Percentiles rank a stretch among this genome's conserved stretches.
Conservation (phyloP, 2,329 filamentous ascomycete genomes). For the Albifimbria verrucaria region DNA sequence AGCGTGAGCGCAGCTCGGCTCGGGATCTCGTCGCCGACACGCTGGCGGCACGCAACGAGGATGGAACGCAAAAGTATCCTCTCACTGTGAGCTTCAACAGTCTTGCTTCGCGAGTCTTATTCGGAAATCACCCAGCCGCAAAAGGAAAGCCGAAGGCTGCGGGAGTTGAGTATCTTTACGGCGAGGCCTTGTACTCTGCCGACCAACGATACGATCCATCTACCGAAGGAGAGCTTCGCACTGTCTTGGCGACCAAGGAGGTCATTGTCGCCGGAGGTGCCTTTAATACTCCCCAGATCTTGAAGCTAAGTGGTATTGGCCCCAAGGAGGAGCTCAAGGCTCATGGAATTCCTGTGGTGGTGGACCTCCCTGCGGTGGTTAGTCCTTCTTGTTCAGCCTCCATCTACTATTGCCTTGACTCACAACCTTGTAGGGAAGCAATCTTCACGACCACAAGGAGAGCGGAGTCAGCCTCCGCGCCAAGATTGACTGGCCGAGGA, state of each 20-base stretch:
- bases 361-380: slow-evolving; percentile 43
- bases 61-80: slow-evolving; percentile 28
- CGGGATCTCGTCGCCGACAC: slow-evolving; percentile 8
- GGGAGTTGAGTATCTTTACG: slow-evolving; percentile 33
- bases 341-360: slow-evolving; percentile 37
- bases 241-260: slow-evolving; percentile 13
- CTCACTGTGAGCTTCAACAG: slow-evolving; percentile 30
- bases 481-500: slow-evolving; percentile 6
- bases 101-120: slow-evolving; percentile 32
- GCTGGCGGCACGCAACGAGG: slow-evolving; percentile 34
- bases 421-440: slow-evolving; percentile 5
- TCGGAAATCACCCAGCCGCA: slow-evolving; percentile 18
- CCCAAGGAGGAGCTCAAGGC: slow-evolving; percentile 34
- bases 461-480: slow-evolving; percentile 17
- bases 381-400: not conserved
- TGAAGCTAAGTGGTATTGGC: slow-evolving; percentile 48
- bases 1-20: slow-evolving; percentile 21
- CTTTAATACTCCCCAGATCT: slow-evolving; percentile 35
- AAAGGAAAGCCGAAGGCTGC: slow-evolving; percentile 9
- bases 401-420: not conserved
- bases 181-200: slow-evolving; percentile 37
- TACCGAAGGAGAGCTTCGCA: slow-evolving; percentile 4
- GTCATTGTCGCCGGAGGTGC: slow-evolving; percentile 18
- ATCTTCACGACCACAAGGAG: slow-evolving; percentile 26
- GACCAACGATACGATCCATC: slow-evolving; percentile 22